phyloP scores from a whole-genome alignment of 345 rosid species.

The Erucastrum elatum region DNA sequence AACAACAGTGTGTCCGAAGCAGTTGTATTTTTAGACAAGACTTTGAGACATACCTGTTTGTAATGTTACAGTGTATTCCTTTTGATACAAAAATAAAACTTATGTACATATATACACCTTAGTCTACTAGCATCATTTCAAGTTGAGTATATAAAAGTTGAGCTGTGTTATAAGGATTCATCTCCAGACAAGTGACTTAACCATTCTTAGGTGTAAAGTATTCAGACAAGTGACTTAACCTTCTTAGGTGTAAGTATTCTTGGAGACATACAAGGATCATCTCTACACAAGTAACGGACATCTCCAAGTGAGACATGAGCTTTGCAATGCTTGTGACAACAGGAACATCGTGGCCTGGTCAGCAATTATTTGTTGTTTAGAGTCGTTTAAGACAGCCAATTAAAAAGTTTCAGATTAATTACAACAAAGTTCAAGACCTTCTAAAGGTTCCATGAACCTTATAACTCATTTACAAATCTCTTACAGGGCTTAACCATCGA shows the following conservation, averaged over 20 bases:
- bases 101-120: neutral
- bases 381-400: no score
- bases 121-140: neutral
- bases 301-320: no score
- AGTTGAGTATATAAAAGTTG: neutral
- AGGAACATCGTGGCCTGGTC: no score
- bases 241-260: no score
- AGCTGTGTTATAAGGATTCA: neutral
- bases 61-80: neutral
- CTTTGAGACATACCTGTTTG: neutral
- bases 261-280: no score
- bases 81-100: no score
- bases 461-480: neutral
- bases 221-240: no score
- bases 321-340: no score
- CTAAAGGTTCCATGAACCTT: neutral
- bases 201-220: no score
- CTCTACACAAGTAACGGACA: no score
- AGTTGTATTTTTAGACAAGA: neutral
- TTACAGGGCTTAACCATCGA: neutral
- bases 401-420: neutral
- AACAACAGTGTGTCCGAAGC: neutral
- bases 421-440: neutral
- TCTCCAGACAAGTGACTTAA: no score
- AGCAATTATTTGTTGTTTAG: no score